A percentile compares a stretch with the other conserved stretches of the same genome.
phyloP scores from a whole-genome alignment of 169 alveolate genomes.

The Eimeria brunetti region DNA sequence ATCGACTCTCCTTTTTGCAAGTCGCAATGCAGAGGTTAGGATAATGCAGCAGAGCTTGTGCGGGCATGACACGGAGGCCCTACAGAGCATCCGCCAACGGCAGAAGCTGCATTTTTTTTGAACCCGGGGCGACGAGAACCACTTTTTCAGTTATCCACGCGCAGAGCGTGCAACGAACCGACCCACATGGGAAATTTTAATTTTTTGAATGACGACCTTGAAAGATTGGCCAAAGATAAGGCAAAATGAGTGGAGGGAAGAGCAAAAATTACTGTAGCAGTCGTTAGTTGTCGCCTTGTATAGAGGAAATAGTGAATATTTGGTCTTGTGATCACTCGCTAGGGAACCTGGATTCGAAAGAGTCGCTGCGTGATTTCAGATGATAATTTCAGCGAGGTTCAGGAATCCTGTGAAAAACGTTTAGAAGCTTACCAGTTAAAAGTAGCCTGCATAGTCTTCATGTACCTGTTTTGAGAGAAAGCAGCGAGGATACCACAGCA shows the following conservation, averaged over 20 bases:
- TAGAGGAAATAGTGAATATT: background rate
- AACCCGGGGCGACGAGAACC: background rate
- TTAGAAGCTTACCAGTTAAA: background rate
- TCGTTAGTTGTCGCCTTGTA: background rate
- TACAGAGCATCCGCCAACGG: background rate
- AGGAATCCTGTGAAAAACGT: background rate
- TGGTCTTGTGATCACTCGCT: background rate
- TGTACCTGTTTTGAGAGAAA: background rate
- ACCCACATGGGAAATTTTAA: background rate
- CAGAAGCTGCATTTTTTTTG: background rate
- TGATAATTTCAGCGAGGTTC: background rate
- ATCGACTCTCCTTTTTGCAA: no score
- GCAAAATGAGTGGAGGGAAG: background rate
- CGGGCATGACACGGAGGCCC: no score
- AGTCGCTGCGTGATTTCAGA: background rate
- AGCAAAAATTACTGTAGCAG: background rate
- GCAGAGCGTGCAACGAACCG: background rate
- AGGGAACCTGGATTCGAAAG: background rate
- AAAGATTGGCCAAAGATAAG: background rate
- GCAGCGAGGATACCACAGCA: background rate
- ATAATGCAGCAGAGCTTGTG: no score
- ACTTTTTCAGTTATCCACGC: constrained; percentile 7
- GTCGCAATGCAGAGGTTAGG: no score
- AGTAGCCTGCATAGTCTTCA: background rate
- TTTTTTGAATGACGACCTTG: background rate